Evolutionary conservation across 805 yeast genomes (phyloP), one percentile per base, ranked within the genome.

Genomic region (Wickerhamomyces silvicola): DNA sequence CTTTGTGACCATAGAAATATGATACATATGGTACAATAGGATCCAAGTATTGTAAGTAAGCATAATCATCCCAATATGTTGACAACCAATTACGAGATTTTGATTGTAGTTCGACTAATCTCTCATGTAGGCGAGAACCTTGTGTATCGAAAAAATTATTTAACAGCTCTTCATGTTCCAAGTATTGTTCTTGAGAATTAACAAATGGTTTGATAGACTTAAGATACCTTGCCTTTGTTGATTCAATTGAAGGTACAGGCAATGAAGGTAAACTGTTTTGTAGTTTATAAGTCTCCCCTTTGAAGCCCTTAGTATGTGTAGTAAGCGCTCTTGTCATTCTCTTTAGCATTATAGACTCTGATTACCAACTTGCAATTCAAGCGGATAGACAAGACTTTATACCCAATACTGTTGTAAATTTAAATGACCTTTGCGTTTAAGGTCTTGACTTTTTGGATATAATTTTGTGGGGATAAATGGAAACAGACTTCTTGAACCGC

Each of bases 1-100:
- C 90, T 57, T 75, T 80, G 64, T 90, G 95, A 33, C 78, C 71
- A 62, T 74, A 90, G 48, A 86, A 92, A 64, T 90, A 90, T 14
- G 95, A 82, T 22, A 86, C 95, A 53, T 78, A 88, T 10, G 97
- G 97, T 18, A 84, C 83, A n/a, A 90, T 83, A 0, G 97, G 95
- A 58, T 86, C 97, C 44, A 92, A 72, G 63, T 86, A 88, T 24
- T 81, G 77, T 66, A 90, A 66, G 60, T 90, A 90, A 14, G 96
- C 95, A 45, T 82, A 84, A 48, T 83, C 81, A 57, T 90, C 95
- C 98, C 98, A 90, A 70, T 81, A 86, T 38, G 75, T 80, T 28
- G 82, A 73, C 49, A 90, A 68, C 98, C 98, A 90, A 58, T 90
- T 90, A 53, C 86, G 79, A 35, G 43, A 41, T 13, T 35, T 36